phyloP scores from a whole-genome alignment of 495 filamentous ascomycete species.

The Sordaria brevicollis region DNA sequence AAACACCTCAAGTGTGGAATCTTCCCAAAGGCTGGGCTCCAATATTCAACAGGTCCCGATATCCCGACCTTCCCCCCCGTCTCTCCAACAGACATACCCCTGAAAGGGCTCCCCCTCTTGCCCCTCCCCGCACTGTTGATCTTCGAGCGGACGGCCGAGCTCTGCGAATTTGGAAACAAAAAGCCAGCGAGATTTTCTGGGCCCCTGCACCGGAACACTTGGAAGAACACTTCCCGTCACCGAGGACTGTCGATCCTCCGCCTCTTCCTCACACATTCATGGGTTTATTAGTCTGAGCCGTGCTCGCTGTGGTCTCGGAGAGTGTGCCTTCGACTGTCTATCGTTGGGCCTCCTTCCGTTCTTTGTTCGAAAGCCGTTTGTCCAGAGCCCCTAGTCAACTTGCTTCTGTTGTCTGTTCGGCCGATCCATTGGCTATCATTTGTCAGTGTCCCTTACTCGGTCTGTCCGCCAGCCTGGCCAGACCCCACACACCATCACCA shows the following conservation, averaged over 20 bases:
- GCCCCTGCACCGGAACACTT: not conserved
- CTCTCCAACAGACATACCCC: not conserved
- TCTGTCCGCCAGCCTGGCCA: not conserved
- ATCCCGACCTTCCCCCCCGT: not conserved
- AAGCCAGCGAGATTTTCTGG: not conserved
- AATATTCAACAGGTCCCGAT: not conserved
- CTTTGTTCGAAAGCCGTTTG: not conserved
- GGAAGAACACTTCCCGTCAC: not conserved
- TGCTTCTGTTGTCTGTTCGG: not conserved
- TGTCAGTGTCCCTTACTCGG: not conserved
- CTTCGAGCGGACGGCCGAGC: not conserved
- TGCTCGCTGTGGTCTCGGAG: not conserved
- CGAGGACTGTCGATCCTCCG: not conserved
- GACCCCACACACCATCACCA: not conserved
- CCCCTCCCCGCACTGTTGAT: not conserved
- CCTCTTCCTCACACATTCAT: not conserved
- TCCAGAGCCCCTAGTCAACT: not conserved
- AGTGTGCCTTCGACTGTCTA: not conserved
- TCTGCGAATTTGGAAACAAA: not conserved
- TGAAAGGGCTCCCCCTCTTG: not conserved
- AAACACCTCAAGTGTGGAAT: not conserved
- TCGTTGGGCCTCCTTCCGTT: not conserved
- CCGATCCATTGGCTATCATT: not conserved
- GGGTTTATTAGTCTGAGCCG: not conserved
- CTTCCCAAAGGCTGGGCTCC: not conserved